phyloP scores from a whole-genome alignment of 306 rosid genomes.

The Phaseolus lunatus region DNA sequence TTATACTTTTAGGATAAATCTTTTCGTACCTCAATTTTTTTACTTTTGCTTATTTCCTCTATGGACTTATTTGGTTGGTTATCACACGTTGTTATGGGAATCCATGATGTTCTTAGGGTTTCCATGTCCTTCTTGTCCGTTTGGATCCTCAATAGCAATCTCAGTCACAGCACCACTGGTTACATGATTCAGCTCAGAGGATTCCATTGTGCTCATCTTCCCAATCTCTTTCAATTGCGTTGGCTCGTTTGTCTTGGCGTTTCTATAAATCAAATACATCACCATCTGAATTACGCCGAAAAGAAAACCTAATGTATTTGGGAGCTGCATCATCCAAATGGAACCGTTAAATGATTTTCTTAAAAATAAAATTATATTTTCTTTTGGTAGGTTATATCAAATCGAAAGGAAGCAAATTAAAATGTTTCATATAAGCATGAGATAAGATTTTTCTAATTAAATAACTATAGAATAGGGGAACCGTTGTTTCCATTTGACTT shows the following conservation, averaged over 20 bases:
- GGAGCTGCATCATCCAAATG: conserved; percentile 62
- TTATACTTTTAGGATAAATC: neutral
- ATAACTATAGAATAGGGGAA: neutral
- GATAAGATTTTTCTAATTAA: too few species aligned
- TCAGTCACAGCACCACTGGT: neutral
- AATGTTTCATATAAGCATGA: too few species aligned
- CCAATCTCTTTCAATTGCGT: conserved; percentile 61
- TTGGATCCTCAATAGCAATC: neutral
- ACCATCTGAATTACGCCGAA: conserved; percentile 87
- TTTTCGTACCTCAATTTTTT: neutral
- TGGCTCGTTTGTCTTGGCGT: conserved; percentile 51
- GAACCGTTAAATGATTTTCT: neutral
- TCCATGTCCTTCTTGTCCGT: neutral
- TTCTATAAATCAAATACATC: conserved; percentile 66
- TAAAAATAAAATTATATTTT: too few species aligned
- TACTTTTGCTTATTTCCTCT: neutral
- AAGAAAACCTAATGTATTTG: conserved; percentile 78
- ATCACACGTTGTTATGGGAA: conserved; percentile 30
- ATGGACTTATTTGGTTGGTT: neutral
- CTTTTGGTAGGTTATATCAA: too few species aligned
- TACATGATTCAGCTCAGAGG: conserved; percentile 38
- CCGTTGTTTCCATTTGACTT: neutral
- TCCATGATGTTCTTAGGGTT: neutral
- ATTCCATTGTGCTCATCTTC: conserved; percentile 53
- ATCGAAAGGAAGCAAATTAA: too few species aligned